These are phyloP conservation scores for Climacium dendroides DNA, from an alignment of 225 moss, liverwort and hornwort genomes.

Conservation along the genomic window DNA sequence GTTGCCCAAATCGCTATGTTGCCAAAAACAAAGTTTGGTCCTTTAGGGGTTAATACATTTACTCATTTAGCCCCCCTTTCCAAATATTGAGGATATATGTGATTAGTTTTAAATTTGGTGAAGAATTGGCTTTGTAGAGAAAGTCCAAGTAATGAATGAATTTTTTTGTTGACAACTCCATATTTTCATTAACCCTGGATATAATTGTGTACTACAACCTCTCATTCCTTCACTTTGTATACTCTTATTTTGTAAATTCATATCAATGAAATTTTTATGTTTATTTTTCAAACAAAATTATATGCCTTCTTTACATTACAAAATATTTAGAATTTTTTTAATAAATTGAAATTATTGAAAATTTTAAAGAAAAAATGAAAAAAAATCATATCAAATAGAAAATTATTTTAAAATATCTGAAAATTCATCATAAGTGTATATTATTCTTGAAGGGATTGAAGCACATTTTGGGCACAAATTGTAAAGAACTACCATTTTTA, in stretches of 20 bases:
- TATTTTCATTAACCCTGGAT: background rate
- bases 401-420: no score
- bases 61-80: background rate
- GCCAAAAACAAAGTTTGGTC: no score
- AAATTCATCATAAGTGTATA: background rate
- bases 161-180: fast-evolving
- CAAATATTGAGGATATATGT: background rate
- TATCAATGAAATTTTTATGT: background rate
- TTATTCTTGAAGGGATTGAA: no score
- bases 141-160: background rate
- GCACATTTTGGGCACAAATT: no score
- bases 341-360: background rate
- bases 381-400: background rate
- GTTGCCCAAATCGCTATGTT: no score
- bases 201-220: background rate
- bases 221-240: background rate
- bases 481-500: no score
- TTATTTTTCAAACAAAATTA: background rate
- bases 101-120: background rate
- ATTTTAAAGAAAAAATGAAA: background rate
- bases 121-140: background rate
- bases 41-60: background rate
- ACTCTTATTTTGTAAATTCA: fast-evolving
- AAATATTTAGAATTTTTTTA: no score
- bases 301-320: background rate